Evolutionary conservation across 2,329 filamentous ascomycete genomes (phyloP), one percentile per base, ranked within the genome.

Genomic region (Calonectria hawksworthii): DNA sequence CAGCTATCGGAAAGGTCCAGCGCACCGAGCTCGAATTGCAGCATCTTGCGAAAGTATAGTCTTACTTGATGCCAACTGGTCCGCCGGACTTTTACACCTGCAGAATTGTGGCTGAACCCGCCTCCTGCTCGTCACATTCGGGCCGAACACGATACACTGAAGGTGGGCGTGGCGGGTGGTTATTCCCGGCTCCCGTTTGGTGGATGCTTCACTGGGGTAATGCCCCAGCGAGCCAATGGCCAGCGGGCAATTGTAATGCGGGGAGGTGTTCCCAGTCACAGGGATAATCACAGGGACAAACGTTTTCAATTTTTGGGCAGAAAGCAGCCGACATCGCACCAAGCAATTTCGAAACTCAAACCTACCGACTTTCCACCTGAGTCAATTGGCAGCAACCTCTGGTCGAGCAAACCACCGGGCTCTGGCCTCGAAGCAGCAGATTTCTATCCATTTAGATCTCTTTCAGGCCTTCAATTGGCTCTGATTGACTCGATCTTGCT

Each of bases 211-310:
- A 51, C 41, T 68, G 61, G 47, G 64, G 44, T 26, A 47, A 50
- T 16, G 8, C n/a, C 13, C 14, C 26, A n/a, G 16, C 6, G 9
- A 38, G 18, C 65, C 73, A 82, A 82, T 81, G 36, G 78, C 1
- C 30, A 6, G 66, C 50, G 44, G 59, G 41, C 52, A 74, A 75
- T 82, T 82, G 79, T 82, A 79, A 82, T 82, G 80, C 80, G 80
- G 80, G 80, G 80, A 66, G 74, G 56, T 51, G 52, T 54, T 47
- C 75, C 61, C 74, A 73, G 82, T 83, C 81, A 83, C 83, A 84
- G 82, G 82, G 82, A 82, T 83, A 79, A 83, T 81, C 81, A 85
- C 83, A 84, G 82, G 82, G 81, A 74, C 23, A 63, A 32, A 80
- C 68, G 41, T 32, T 28, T 72, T 74, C 77, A 79, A 80, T 78